These are phyloP conservation scores for Coix lacrymajobi DNA, from an alignment of 176 grass and related monocot genomes.

Conservation along the genomic window DNA sequence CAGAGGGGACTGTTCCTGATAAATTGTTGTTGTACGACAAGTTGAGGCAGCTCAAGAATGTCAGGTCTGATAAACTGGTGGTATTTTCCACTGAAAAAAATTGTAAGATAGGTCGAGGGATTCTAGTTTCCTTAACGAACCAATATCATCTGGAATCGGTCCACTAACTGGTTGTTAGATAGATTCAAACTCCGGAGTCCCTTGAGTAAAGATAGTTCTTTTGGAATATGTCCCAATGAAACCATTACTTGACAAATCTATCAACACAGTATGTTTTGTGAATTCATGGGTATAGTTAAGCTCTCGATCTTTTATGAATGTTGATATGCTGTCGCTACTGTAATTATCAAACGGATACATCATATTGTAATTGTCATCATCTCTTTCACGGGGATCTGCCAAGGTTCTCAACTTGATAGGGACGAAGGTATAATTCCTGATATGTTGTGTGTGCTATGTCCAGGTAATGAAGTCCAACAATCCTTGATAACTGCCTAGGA, in stretches of 20 bases:
- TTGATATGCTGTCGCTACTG: no score
- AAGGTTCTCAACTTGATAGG: slow-evolving; percentile 20
- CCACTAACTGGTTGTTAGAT: slow-evolving; percentile 1
- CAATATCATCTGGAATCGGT: background rate
- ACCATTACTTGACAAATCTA: slow-evolving; percentile 21
- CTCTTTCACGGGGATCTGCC: background rate
- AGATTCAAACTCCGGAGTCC: slow-evolving; percentile 11
- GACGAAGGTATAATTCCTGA: slow-evolving; percentile 37
- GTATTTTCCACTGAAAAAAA: slow-evolving; percentile 1
- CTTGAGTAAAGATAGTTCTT: background rate
- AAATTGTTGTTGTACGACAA: slow-evolving; percentile 38
- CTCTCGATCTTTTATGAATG: no score
- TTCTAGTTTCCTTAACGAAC: background rate
- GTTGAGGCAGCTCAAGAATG: slow-evolving; percentile 12
- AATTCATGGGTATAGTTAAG: no score
- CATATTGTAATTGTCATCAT: no score
- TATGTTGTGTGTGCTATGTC: slow-evolving; percentile 34
- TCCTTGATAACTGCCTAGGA: background rate
- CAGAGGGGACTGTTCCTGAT: slow-evolving; percentile 26
- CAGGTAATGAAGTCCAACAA: background rate
- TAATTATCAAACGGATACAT: no score
- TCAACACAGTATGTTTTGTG: no score
- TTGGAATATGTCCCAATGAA: slow-evolving; percentile 14
- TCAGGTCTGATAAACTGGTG: background rate
- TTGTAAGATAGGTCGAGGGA: slow-evolving; percentile 16